phyloP scores from a whole-genome alignment of 805 yeast genomes.

The Monosporozyma aerobia region DNA sequence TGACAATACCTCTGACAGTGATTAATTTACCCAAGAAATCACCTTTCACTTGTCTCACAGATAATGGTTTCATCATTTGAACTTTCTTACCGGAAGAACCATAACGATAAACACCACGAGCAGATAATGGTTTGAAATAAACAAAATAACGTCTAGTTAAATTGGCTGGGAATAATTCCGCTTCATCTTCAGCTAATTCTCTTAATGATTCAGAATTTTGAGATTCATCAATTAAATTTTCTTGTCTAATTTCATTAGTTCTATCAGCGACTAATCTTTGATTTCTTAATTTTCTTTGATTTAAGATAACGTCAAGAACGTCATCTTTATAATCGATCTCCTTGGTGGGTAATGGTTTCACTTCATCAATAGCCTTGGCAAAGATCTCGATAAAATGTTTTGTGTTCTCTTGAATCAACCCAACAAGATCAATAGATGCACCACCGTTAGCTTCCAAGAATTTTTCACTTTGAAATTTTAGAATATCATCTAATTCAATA shows the following conservation, averaged over 20 bases:
- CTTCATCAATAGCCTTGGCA: slow-evolving; percentile 61
- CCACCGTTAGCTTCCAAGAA: slow-evolving; percentile 16
- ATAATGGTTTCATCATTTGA: slow-evolving; percentile 45
- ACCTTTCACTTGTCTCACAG: slow-evolving; percentile 88
- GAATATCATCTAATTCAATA: slow-evolving; percentile 79
- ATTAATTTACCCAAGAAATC: slow-evolving; percentile 73
- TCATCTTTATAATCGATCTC: slow-evolving; percentile 76
- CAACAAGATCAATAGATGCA: slow-evolving; percentile 21
- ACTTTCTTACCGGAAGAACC: slow-evolving; percentile 11
- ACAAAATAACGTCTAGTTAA: slow-evolving; percentile 79
- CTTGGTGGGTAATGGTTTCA: slow-evolving; percentile 77
- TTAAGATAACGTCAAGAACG: slow-evolving; percentile 84
- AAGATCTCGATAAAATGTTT: slow-evolving; percentile 73
- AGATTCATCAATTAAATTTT: slow-evolving; percentile 23
- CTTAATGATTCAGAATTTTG: slow-evolving; percentile 25
- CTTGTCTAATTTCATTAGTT: slow-evolving; percentile 48
- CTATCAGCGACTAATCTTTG: slow-evolving; percentile 60
- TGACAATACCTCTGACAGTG: slow-evolving; percentile 88
- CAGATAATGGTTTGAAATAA: slow-evolving; percentile 74
- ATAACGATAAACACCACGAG: slow-evolving; percentile 24
- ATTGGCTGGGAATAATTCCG: slow-evolving; percentile 69
- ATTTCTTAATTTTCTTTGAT: slow-evolving; percentile 81
- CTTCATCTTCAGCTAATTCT: slow-evolving; percentile 31
- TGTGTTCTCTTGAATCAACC: slow-evolving; percentile 56
- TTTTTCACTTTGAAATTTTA: slow-evolving; percentile 49